phyloP scores from a whole-genome alignment of 2,329 filamentous ascomycete species.

The Colletotrichum tanaceti region DNA sequence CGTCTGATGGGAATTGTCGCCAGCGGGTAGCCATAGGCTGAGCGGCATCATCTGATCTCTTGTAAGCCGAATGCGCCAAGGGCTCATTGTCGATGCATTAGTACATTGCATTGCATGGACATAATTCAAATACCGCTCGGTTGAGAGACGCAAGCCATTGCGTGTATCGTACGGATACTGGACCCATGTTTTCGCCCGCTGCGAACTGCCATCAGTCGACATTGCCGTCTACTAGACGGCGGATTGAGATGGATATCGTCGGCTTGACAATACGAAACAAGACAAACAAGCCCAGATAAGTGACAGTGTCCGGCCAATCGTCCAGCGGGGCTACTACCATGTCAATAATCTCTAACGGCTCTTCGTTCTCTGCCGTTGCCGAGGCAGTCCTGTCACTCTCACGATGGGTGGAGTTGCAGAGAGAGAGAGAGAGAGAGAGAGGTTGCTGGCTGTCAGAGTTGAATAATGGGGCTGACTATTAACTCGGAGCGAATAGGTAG shows the following conservation, averaged over 20 bases:
- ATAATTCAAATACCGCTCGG: neutral
- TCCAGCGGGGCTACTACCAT: neutral
- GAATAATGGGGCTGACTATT: neutral
- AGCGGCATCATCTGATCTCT: neutral
- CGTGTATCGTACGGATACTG: neutral
- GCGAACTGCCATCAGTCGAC: neutral
- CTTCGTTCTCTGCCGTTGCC: neutral
- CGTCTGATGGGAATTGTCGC: no score
- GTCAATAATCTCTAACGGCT: neutral
- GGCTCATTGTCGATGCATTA: neutral
- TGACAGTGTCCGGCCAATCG: neutral
- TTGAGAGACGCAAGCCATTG: neutral
- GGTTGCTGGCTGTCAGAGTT: neutral
- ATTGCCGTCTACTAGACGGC: no score
- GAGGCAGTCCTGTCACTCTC: neutral
- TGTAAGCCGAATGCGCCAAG: neutral
- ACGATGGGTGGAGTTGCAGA: neutral
- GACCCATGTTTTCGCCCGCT: neutral
- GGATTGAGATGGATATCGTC: no score
- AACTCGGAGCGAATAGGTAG: slow-evolving; percentile 17
- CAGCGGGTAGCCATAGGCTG: no score
- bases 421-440: neutral
- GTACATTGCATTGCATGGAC: neutral
- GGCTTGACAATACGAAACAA: neutral
- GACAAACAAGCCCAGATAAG: neutral